These are phyloP conservation scores for Celoporthe dispersa DNA, from an alignment of 2,329 filamentous ascomycete species.

Conservation along the genomic window DNA sequence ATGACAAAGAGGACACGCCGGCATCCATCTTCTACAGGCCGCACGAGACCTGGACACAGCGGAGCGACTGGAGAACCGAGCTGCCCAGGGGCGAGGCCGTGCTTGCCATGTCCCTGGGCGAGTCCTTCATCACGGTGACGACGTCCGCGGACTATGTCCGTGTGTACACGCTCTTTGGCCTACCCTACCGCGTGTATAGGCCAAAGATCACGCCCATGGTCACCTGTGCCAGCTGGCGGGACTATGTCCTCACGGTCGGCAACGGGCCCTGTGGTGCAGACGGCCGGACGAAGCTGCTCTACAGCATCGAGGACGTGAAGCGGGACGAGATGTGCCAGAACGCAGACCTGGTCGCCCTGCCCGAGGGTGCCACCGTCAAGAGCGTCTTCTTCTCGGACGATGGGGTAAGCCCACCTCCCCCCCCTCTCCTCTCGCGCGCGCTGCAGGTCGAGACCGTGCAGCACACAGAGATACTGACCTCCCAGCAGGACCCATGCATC, in stretches of 20 bases:
- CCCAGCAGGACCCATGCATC: constrained; percentile 80
- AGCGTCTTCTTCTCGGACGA: constrained; percentile 90
- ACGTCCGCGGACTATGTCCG: constrained; percentile 88
- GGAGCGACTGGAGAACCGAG: constrained; percentile 86
- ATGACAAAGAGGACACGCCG: constrained; percentile 60
- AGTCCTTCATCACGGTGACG: constrained; percentile 87
- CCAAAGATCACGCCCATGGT: constrained; percentile 91
- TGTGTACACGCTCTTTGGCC: constrained; percentile 89
- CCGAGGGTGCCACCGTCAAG: constrained; percentile 72
- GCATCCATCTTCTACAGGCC: constrained; percentile 94
- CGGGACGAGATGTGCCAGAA: constrained; percentile 93
- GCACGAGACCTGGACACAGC: constrained; percentile 93
- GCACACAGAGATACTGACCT: constrained; percentile 19
- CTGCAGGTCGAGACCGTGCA: too few species aligned
- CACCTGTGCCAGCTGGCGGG: constrained; percentile 89
- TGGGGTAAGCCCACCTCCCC: constrained; percentile 71
- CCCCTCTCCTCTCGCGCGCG: too few species aligned
- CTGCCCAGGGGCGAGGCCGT: constrained; percentile 88
- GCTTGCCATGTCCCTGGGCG: constrained; percentile 85
- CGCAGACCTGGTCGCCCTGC: constrained; percentile 87
- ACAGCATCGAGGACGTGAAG: constrained; percentile 94
- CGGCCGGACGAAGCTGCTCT: constrained; percentile 77
- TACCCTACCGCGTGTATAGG: constrained; percentile 85
- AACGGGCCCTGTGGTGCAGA: constrained; percentile 85
- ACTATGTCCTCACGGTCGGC: constrained; percentile 95